These are phyloP conservation scores for Xerocomus brunneocitrinus DNA, from an alignment of 768 basidiomycete species.

Conservation along the genomic window DNA sequence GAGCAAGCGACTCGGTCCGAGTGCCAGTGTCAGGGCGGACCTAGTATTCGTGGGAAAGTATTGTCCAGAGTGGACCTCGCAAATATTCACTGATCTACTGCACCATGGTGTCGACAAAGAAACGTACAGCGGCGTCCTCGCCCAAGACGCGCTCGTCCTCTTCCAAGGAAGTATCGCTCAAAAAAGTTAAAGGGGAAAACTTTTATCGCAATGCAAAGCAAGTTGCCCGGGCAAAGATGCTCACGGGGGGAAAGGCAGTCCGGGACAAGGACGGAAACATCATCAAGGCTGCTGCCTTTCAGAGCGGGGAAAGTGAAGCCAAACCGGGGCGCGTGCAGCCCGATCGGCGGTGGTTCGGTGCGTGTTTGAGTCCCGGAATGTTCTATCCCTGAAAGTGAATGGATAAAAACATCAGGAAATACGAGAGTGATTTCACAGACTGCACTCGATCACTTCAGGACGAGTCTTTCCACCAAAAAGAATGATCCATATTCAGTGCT, in stretches of 20 bases:
- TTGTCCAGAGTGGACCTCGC: neutral
- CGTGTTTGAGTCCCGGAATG: slow-evolving; percentile 25
- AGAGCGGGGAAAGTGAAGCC: slow-evolving; percentile 90
- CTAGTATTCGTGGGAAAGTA: slow-evolving; percentile 12
- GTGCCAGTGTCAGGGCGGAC: neutral
- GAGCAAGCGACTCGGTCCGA: neutral
- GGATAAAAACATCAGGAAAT: slow-evolving; percentile 57
- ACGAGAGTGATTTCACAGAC: slow-evolving; percentile 98
- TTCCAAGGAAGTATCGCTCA: slow-evolving; percentile 51
- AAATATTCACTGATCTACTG: neutral
- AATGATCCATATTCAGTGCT: slow-evolving; percentile 96
- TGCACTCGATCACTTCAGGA: slow-evolving; percentile 94
- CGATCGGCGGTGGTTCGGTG: slow-evolving; percentile 97
- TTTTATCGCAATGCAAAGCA: slow-evolving; percentile 97
- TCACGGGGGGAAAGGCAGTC: slow-evolving; percentile 87
- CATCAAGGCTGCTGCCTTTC: slow-evolving; percentile 89
- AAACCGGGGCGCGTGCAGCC: slow-evolving; percentile 90
- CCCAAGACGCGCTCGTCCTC: slow-evolving; percentile 39
- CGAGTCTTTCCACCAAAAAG: slow-evolving; percentile 76
- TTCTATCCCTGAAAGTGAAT: slow-evolving; percentile 4
- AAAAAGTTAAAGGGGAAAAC: slow-evolving; percentile 88
- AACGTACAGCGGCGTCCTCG: slow-evolving; percentile 21
- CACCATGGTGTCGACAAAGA: slow-evolving; percentile 31
- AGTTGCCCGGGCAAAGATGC: slow-evolving; percentile 82
- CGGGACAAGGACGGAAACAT: slow-evolving; percentile 91